phyloP scores from a whole-genome alignment of 176 grass and related monocot species.

The Musa schizocarpa region DNA sequence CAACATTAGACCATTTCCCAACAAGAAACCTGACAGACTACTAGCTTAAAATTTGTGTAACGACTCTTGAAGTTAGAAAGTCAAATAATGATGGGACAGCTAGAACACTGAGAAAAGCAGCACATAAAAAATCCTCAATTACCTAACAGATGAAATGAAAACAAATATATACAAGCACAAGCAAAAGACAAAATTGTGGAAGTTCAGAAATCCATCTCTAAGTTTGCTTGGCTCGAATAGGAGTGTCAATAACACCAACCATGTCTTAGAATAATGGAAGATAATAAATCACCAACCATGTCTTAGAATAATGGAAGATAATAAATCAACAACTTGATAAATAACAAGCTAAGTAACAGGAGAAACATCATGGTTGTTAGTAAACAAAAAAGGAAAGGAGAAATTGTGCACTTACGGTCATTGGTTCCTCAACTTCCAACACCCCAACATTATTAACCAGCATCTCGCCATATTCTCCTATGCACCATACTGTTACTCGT shows the following conservation, averaged over 20 bases:
- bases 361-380: neutral
- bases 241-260: neutral
- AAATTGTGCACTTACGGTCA: slow-evolving; percentile 52
- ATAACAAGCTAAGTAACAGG: neutral
- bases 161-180: neutral
- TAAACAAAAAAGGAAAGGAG: neutral
- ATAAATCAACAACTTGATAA: neutral
- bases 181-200: too few species aligned
- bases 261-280: neutral
- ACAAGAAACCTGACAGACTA: too few species aligned
- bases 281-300: neutral
- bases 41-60: too few species aligned
- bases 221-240: neutral
- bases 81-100: too few species aligned
- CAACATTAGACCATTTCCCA: too few species aligned
- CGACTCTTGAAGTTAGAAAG: too few species aligned
- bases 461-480: slow-evolving; percentile 99
- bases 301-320: neutral
- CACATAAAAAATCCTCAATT: too few species aligned
- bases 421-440: slow-evolving; percentile 71
- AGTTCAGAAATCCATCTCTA: too few species aligned
- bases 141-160: neutral
- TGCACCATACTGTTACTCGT: slow-evolving; percentile 91
- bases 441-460: slow-evolving; percentile 78
- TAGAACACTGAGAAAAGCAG: too few species aligned